These are phyloP conservation scores for Beauveria scarabaeidicola DNA, from an alignment of 2,329 filamentous ascomycete genomes.

Conservation along the genomic window DNA sequence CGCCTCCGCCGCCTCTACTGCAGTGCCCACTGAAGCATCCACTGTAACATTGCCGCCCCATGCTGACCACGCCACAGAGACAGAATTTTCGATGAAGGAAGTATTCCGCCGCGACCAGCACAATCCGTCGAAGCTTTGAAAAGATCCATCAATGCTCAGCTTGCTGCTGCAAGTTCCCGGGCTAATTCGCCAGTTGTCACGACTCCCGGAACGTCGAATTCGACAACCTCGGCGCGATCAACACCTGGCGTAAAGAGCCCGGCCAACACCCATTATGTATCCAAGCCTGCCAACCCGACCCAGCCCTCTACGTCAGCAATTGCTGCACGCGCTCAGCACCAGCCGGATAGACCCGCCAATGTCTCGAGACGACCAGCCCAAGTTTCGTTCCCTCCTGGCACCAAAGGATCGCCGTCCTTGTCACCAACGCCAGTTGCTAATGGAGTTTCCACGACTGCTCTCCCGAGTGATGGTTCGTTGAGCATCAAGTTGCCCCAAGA, in stretches of 20 bases:
- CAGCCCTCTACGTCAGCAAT: neutral
- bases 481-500: slow-evolving; percentile 30
- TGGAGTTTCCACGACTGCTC: neutral
- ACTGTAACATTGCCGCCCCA: neutral
- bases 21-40: slow-evolving; percentile 4
- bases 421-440: slow-evolving; percentile 1
- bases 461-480: slow-evolving; percentile 13
- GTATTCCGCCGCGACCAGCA: slow-evolving; percentile 41
- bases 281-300: neutral
- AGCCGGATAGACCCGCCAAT: neutral
- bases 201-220: neutral
- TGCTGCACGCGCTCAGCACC: neutral
- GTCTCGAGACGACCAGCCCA: slow-evolving; percentile 17
- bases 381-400: slow-evolving; percentile 25
- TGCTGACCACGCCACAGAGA: slow-evolving; percentile 20
- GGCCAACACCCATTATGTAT: neutral
- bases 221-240: neutral
- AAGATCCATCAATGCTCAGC: slow-evolving; percentile 22
- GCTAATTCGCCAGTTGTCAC: neutral
- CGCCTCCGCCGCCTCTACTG: slow-evolving; percentile 11
- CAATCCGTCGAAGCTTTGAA: slow-evolving; percentile 36
- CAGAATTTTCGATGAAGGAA: slow-evolving; percentile 41
- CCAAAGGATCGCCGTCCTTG: slow-evolving; percentile 20
- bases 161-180: slow-evolving; percentile 1
- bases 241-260: neutral